Evolutionary conservation across 1,284 basidiomycete genomes (phyloP), one percentile per base, ranked within the genome.

Genomic region (Ustilago vetiveriae): DNA sequence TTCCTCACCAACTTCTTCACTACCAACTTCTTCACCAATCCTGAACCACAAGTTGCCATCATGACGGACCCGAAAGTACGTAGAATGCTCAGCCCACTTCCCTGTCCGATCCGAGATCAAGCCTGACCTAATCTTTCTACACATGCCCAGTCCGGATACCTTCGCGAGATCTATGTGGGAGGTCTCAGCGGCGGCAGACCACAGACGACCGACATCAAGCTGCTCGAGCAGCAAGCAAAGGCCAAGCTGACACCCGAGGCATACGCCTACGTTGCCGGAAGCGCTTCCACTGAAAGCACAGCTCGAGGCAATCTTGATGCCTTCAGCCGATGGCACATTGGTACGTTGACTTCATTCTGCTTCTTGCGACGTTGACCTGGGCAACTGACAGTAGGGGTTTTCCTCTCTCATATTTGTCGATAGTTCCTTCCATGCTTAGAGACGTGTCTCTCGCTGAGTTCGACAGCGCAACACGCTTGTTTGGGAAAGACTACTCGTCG

Each of bases 181-280:
- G 74, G 66, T 3, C 57, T 75, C 19, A 43, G 51, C 30, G 70
- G 70, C 22, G 35, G 40, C 26, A 38, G 39, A 29, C 67, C 71
- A 16, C 59, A 62, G 35, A 75, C 74, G 9, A 74, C 66, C 30
- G 49, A 66, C 13, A 36, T 60, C 17, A 53, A 43, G 38, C 36
- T 59, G n/a, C 68, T 77, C 44, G 71, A 74, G 17, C 39, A 62
- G 52, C 45, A 50, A 37, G 76, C 75, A 0, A 47, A 60, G 36
- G 46, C 54, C 19, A 72, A 72, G 39, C 32, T 79, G 14, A 38
- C 47, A 14, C 45, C 67, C n/a, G 53, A 71, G 37, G 71, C 75
- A 3, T 79, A 72, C 38, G 58, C 54, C 30, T 78, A 79, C 29
- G 76, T 77, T 13, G 75, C 73, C 11, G 76, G 76, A 19, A 67